A percentile compares a stretch with the other conserved stretches of the same genome.
Conservation (phyloP, 371 early-diverging fungal genomes). For the Umbelopsis sp. region DNA sequence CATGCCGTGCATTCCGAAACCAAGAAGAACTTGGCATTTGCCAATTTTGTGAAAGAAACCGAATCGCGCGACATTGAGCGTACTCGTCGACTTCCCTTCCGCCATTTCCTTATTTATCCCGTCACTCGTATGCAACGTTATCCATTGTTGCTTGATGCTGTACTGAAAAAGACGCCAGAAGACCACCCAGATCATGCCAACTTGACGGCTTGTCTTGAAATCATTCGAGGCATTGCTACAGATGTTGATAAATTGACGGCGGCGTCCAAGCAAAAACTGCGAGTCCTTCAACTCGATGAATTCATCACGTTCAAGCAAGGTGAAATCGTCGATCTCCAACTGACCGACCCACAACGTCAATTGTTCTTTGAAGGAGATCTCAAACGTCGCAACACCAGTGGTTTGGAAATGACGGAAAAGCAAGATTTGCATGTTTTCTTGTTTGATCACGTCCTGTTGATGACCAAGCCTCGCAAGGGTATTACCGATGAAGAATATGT, state of each 20-base stretch:
- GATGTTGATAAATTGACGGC: slow-evolving; percentile 41
- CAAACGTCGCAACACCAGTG: slow-evolving; percentile 67
- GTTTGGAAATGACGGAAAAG: slow-evolving; percentile 68
- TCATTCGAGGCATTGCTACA: slow-evolving; percentile 42
- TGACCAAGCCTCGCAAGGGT: slow-evolving; percentile 71
- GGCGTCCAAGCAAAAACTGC: slow-evolving; percentile 34
- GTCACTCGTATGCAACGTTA: slow-evolving; percentile 91
- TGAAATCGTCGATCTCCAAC: slow-evolving; percentile 67
- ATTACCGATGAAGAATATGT: slow-evolving; percentile 60
- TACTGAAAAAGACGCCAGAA: slow-evolving; percentile 84
- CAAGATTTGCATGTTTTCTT: slow-evolving; percentile 79
- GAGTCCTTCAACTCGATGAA: slow-evolving; percentile 42
- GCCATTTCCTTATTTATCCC: slow-evolving; percentile 63
- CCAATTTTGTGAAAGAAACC: slow-evolving; percentile 68
- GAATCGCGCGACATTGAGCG: slow-evolving; percentile 67
- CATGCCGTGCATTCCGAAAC: slow-evolving; percentile 78
- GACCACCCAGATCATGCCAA: slow-evolving; percentile 83
- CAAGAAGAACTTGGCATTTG: slow-evolving; percentile 67
- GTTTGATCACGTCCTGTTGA: slow-evolving; percentile 86
- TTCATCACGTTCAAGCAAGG: slow-evolving; percentile 52
- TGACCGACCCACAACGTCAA: slow-evolving; percentile 72
- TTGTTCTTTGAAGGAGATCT: slow-evolving; percentile 81
- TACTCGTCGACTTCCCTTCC: slow-evolving; percentile 66
- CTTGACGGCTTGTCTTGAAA: slow-evolving; percentile 71
- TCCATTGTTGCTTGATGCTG: slow-evolving; percentile 81